phyloP scores from a whole-genome alignment of 306 rosid species.

The Citrullus mucosospermus region DNA sequence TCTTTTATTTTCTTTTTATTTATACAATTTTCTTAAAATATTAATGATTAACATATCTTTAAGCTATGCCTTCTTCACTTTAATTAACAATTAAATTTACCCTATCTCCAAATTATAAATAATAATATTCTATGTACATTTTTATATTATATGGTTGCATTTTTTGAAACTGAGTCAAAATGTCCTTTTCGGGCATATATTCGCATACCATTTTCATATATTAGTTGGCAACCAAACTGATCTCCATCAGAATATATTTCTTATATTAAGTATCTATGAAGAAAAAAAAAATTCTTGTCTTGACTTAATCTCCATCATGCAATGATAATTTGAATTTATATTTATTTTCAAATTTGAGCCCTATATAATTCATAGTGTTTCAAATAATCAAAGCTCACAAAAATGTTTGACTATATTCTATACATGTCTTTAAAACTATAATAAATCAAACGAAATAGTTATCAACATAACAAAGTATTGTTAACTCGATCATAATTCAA shows the following conservation, averaged over 20 bases:
- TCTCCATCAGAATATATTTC: constrained; percentile 7
- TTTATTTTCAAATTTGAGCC: neutral
- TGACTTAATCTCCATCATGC: neutral
- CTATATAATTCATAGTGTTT: neutral
- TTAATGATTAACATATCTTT: neutral
- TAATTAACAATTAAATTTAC: neutral
- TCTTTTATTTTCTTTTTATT: constrained; percentile 13
- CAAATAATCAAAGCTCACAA: neutral
- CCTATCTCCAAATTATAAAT: neutral
- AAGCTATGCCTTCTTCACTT: neutral
- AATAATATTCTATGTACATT: too few relatives aligned
- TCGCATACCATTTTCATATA: constrained; percentile 9
- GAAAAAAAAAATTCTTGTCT: neutral
- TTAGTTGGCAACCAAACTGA: constrained; percentile 7
- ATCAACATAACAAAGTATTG: neutral
- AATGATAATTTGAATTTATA: neutral
- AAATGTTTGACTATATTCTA: neutral
- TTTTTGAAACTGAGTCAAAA: neutral
- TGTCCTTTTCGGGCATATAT: constrained; percentile 15
- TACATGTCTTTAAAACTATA: neutral
- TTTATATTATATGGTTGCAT: neutral
- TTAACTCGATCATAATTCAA: too few relatives aligned
- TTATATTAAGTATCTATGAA: neutral
- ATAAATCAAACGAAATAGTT: neutral
- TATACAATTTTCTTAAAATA: neutral